Percentiles rank a stretch among this genome's conserved stretches.
phyloP scores from a whole-genome alignment of 805 yeast species.

The Lipomyces starkeyi region DNA sequence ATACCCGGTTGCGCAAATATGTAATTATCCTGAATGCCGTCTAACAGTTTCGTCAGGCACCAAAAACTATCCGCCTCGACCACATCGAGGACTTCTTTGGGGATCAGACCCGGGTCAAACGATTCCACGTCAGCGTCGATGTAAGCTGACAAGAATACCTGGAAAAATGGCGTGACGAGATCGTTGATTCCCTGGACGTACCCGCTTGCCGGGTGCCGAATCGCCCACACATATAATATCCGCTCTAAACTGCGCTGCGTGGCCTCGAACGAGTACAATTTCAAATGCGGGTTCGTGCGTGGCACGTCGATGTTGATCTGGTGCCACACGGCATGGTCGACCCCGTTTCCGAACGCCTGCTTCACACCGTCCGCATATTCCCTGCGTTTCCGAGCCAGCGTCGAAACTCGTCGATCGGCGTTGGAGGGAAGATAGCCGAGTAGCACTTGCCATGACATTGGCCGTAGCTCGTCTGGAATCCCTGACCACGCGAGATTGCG shows the following conservation, averaged over 20 bases:
- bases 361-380: slow-evolving; percentile 80
- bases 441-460: slow-evolving; percentile 86
- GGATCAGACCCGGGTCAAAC: slow-evolving; percentile 66
- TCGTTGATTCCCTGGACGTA: slow-evolving; percentile 98
- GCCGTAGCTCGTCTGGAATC: slow-evolving; percentile 78
- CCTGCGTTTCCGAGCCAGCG: slow-evolving; percentile 77
- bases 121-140: slow-evolving; percentile 55
- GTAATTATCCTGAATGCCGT: slow-evolving; percentile 94
- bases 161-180: slow-evolving; percentile 89
- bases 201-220: slow-evolving; percentile 96
- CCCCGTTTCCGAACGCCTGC: slow-evolving; percentile 62
- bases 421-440: slow-evolving; percentile 92
- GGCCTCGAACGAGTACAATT: slow-evolving; percentile 67
- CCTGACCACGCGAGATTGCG: slow-evolving; percentile 93
- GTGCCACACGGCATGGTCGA: slow-evolving; percentile 87
- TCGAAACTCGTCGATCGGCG: slow-evolving; percentile 70
- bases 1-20: slow-evolving; percentile 99
- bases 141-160: slow-evolving; percentile 78
- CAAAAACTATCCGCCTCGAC: slow-evolving; percentile 97
- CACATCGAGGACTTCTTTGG: slow-evolving; percentile 63
- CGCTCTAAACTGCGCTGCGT: slow-evolving; percentile 83
- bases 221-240: slow-evolving; percentile 90
- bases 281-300: slow-evolving; percentile 86
- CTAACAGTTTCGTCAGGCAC: slow-evolving; percentile 90
- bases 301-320: slow-evolving; percentile 95